Percentiles rank a stretch among this genome's conserved stretches.
Conservation (phyloP, 2,329 filamentous ascomycete species). For the Phialemonium atrogriseum region DNA sequence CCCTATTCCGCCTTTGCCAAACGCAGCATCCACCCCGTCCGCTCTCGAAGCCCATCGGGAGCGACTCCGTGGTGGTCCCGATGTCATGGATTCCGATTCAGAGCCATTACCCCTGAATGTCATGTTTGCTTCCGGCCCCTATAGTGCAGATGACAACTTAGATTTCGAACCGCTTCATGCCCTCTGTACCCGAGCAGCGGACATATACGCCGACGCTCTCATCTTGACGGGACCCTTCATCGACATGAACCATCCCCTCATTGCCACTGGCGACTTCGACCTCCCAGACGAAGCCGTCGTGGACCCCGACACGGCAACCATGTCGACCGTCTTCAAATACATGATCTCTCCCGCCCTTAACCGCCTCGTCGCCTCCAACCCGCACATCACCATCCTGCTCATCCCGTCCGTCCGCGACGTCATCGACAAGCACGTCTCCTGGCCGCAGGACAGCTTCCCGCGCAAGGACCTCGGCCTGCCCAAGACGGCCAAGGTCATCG, state of each 20-base stretch:
- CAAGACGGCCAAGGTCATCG: conserved; percentile 67
- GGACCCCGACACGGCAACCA: conserved; percentile 70
- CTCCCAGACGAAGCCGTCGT: conserved; percentile 57
- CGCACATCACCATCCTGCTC: conserved; percentile 71
- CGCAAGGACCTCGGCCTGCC: conserved; percentile 69
- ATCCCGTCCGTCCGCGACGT: conserved; percentile 77
- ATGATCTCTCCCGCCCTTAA: conserved; percentile 68
- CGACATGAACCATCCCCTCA: conserved; percentile 81
- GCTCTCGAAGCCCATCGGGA: conserved; percentile 62
- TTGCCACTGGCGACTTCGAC: conserved; percentile 74
- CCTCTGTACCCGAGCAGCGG: conserved; percentile 68
- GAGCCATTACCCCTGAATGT: conserved; percentile 63
- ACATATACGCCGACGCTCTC: conserved; percentile 67
- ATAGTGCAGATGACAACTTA: conserved; percentile 86
- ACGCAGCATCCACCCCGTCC: conserved; percentile 60
- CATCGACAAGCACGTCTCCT: conserved; percentile 75
- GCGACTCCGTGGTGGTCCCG: conserved; percentile 56
- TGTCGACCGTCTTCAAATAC: conserved; percentile 75
- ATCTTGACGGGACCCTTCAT: conserved; percentile 83
- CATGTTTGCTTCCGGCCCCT: conserved; percentile 76
- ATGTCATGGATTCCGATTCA: conserved; percentile 52
- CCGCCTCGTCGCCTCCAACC: conserved; percentile 61
- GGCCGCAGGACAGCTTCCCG: conserved; percentile 59
- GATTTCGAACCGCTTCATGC: conserved; percentile 81
- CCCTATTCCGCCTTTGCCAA: conserved; percentile 63